Evolutionary conservation across 345 rosid genomes (phyloP).

Genomic region (Rubroshorea leprosula): DNA sequence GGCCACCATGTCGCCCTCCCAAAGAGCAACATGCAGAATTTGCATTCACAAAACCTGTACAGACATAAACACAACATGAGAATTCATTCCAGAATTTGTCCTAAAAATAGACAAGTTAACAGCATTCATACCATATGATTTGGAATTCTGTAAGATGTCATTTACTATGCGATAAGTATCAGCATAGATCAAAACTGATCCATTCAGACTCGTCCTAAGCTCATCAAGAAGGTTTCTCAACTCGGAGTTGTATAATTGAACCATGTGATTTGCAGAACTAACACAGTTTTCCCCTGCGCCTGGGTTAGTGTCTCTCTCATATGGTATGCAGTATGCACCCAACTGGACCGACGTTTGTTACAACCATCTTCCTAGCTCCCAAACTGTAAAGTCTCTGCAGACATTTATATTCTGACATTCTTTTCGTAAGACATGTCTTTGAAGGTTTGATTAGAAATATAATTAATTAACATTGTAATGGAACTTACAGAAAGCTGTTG

Average conservation of each 20-base stretch:
- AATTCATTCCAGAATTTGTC: too few relatives aligned
- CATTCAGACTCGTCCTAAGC: slow-evolving; percentile 34
- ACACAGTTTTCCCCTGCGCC: slow-evolving; percentile 39
- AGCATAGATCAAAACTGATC: slow-evolving; percentile 47
- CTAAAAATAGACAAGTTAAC: too few relatives aligned
- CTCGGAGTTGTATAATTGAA: slow-evolving; percentile 44
- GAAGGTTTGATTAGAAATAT: too few relatives aligned
- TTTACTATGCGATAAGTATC: slow-evolving; percentile 46
- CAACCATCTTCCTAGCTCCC: slow-evolving; percentile 63
- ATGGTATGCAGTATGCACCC: slow-evolving; percentile 93
- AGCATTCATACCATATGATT: slow-evolving; percentile 38
- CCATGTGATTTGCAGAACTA: slow-evolving; percentile 50
- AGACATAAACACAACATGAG: too few relatives aligned
- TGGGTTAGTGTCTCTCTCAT: slow-evolving; percentile 46
- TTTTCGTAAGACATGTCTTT: neutral
- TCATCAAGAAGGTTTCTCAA: slow-evolving; percentile 38
- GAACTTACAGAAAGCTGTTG: slow-evolving; percentile 52
- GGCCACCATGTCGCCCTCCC: too few relatives aligned
- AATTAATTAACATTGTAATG: too few relatives aligned
- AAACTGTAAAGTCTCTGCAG: slow-evolving; percentile 55
- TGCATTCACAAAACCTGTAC: too few relatives aligned
- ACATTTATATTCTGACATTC: neutral
- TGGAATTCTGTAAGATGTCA: slow-evolving; percentile 48
- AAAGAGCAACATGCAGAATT: too few relatives aligned
- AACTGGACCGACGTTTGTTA: slow-evolving; percentile 67